These are phyloP conservation scores for Nyctanthes arbortristis DNA, from an alignment of 257 asterid species.

Conservation along the genomic window DNA sequence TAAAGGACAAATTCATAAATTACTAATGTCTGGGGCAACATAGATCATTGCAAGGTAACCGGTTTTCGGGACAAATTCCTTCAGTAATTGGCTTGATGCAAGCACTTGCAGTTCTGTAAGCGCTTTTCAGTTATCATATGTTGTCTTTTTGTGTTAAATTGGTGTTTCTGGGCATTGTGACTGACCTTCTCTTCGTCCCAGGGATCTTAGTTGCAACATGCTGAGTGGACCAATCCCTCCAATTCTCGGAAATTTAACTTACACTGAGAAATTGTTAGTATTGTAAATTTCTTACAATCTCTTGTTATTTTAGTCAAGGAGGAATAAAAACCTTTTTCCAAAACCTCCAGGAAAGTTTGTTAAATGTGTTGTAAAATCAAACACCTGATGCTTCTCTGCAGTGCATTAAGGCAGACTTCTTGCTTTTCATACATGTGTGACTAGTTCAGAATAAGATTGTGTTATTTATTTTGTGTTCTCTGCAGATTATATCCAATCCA, in stretches of 20 bases:
- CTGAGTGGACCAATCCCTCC: slow-evolving; percentile 90
- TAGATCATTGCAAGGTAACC: slow-evolving; percentile 67
- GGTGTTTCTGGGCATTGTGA: background rate
- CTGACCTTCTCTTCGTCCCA: slow-evolving; percentile 22
- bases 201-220: slow-evolving; percentile 87
- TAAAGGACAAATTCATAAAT: background rate
- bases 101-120: slow-evolving; percentile 98
- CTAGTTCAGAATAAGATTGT: background rate
- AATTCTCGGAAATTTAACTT: slow-evolving; percentile 86
- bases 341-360: background rate
- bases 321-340: background rate
- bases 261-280: slow-evolving; percentile 89
- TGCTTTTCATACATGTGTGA: background rate
- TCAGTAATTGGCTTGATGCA: slow-evolving; percentile 96
- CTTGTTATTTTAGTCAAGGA: background rate
- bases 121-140: background rate
- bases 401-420: background rate
- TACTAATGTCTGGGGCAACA: background rate
- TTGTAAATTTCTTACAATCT: background rate
- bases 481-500: too few relatives aligned
- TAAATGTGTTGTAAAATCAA: background rate
- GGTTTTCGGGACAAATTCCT: slow-evolving; percentile 76
- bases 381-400: background rate
- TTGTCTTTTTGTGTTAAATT: background rate
- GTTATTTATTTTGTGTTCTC: too few relatives aligned